phyloP scores from a whole-genome alignment of 2,329 filamentous ascomycete genomes.

The Fusarium sp. region DNA sequence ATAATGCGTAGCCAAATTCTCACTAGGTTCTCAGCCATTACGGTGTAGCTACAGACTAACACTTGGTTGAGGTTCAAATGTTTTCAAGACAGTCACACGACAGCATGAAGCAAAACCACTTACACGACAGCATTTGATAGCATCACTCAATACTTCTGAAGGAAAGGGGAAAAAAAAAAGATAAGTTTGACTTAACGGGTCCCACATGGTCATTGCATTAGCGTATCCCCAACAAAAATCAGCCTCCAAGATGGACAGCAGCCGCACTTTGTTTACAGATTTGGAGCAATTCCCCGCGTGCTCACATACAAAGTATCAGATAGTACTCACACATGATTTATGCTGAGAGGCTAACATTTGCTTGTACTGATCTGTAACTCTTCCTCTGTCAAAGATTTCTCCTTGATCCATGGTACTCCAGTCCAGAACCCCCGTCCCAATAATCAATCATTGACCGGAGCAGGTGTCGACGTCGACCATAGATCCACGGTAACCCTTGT shows the following conservation, averaged over 20 bases:
- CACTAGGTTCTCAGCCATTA: neutral
- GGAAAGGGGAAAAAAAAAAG: conserved; percentile 11
- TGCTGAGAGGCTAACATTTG: neutral
- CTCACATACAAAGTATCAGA: neutral
- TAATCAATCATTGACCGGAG: conserved; percentile 17
- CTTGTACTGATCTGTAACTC: conserved; percentile 1
- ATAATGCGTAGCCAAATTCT: neutral
- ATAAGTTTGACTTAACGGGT: conserved; percentile 19
- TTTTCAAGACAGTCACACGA: conserved; percentile 11
- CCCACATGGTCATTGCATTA: conserved; percentile 43
- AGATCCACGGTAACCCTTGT: conserved; percentile 32
- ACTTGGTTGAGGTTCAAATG: neutral
- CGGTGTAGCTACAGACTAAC: neutral
- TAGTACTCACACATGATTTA: neutral
- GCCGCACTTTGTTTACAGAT: conserved; percentile 36
- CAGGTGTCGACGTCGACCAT: conserved; percentile 33
- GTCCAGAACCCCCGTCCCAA: conserved; percentile 23
- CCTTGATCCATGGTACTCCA: conserved; percentile 12
- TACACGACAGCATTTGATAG: conserved; percentile 15
- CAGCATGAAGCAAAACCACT: conserved; percentile 6
- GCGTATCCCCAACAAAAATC: conserved; percentile 48
- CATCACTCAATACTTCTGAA: neutral
- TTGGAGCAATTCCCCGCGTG: conserved; percentile 34
- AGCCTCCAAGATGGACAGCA: conserved; percentile 19
- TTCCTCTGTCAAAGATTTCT: neutral